Conservation (phyloP, 176 grass and related monocot species). For the Paspalum notatum region DNA sequence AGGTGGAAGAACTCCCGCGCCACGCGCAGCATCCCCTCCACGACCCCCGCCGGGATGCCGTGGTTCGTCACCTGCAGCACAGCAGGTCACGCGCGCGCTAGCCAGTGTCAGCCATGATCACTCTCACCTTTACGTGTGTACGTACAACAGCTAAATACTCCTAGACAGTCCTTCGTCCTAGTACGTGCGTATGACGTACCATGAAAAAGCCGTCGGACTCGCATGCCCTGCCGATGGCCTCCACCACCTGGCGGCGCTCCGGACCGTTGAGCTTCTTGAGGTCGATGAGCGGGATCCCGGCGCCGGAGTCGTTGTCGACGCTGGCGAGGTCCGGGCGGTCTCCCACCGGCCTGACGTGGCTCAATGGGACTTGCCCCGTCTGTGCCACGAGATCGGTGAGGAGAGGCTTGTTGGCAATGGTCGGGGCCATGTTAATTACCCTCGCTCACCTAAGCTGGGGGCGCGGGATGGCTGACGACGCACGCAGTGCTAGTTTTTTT, state of each 20-base stretch:
- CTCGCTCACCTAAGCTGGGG: no score
- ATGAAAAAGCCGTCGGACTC: slow-evolving; percentile 77
- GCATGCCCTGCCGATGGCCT: slow-evolving; percentile 69
- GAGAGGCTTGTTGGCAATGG: slow-evolving; percentile 48
- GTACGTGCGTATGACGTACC: slow-evolving; percentile 33
- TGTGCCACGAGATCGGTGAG: slow-evolving; percentile 50
- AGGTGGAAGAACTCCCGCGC: slow-evolving; percentile 91
- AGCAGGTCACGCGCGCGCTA: no score
- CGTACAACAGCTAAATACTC: no score
- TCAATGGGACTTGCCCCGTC: slow-evolving; percentile 38
- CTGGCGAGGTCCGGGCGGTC: slow-evolving; percentile 69
- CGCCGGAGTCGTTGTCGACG: slow-evolving; percentile 50
- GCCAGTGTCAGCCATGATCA: not conserved
- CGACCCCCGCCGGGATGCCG: slow-evolving; percentile 59
- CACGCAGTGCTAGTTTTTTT: not conserved
- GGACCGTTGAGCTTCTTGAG: slow-evolving; percentile 49
- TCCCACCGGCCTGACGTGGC: slow-evolving; percentile 59
- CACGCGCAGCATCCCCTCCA: slow-evolving; percentile 66
- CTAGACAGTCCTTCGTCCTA: no score
- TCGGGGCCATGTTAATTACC: slow-evolving; percentile 23
- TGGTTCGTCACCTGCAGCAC: slow-evolving; percentile 69
- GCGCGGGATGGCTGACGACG: not conserved
- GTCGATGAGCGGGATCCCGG: slow-evolving; percentile 70
- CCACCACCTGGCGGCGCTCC: slow-evolving; percentile 43
- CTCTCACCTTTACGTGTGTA: no score